Evolutionary conservation across 768 basidiomycete species (phyloP).

Genomic region (Pisolithus tinctorius): DNA sequence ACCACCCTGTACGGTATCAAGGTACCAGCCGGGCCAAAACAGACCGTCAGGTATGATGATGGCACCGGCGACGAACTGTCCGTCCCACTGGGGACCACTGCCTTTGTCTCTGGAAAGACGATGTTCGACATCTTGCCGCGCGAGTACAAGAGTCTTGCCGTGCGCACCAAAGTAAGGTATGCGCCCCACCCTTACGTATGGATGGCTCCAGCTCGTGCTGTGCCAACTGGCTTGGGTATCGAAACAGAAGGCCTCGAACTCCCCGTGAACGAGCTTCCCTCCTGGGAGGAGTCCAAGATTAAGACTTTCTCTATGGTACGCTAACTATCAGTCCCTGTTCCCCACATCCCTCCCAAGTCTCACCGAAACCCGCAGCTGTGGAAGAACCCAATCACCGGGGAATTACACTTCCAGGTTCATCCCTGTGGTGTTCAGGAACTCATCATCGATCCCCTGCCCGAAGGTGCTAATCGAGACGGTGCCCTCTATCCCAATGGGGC

Average conservation of each 20-base stretch:
- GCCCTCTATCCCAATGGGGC: conserved; percentile 82
- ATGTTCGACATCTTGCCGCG: conserved; percentile 78
- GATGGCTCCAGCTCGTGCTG: conserved; percentile 74
- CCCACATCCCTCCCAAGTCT: background rate
- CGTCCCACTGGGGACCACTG: conserved; percentile 84
- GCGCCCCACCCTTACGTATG: conserved; percentile 86
- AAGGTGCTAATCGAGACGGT: conserved; percentile 45
- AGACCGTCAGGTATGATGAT: conserved; percentile 75
- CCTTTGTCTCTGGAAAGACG: conserved; percentile 71
- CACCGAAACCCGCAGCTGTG: conserved; percentile 46
- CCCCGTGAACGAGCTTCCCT: conserved; percentile 57
- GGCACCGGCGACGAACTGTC: conserved; percentile 77
- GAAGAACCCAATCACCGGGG: conserved; percentile 87
- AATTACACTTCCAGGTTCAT: conserved; percentile 86
- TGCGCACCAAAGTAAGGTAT: conserved; percentile 69
- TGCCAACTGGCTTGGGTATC: conserved; percentile 78
- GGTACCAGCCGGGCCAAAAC: conserved; percentile 59
- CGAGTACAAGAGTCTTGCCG: conserved; percentile 72
- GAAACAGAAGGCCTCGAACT: conserved; percentile 73
- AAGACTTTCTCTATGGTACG: conserved; percentile 64
- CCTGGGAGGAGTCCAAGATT: conserved; percentile 73
- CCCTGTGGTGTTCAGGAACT: conserved; percentile 69
- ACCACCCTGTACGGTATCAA: conserved; percentile 78
- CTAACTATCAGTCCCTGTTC: background rate
- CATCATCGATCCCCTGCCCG: conserved; percentile 66